These are phyloP conservation scores for Globisporangium cylindrosporum DNA, from an alignment of 352 stramenopile species.

Conservation along the genomic window DNA sequence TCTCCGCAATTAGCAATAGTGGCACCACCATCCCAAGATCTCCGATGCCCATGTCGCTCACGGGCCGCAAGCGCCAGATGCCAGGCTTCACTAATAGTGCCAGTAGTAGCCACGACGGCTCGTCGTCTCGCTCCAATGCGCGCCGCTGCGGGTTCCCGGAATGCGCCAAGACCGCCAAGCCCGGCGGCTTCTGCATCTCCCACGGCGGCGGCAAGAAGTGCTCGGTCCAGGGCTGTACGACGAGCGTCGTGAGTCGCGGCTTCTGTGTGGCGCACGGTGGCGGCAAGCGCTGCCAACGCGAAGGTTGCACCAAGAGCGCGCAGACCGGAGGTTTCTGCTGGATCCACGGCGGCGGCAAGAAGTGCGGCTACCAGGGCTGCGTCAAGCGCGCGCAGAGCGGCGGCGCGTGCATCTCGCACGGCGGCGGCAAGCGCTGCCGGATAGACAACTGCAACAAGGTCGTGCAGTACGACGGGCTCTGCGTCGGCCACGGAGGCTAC, in stretches of 20 bases:
- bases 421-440: constrained; percentile 33
- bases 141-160: constrained; percentile 35
- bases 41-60: neutral
- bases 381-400: constrained; percentile 39
- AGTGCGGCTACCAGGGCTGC: constrained; percentile 39
- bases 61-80: neutral
- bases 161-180: constrained; percentile 37
- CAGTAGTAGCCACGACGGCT: neutral
- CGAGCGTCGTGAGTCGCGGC: constrained; percentile 39
- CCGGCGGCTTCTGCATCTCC: constrained; percentile 78
- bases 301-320: constrained; percentile 35
- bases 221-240: constrained; percentile 31
- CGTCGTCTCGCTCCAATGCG: neutral
- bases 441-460: constrained; percentile 35
- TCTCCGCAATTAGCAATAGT: neutral
- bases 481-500: constrained; percentile 43
- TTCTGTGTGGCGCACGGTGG: constrained; percentile 49
- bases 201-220: constrained; percentile 89
- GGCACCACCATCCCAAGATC: neutral
- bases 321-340: constrained; percentile 42
- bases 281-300: constrained; percentile 39
- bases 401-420: constrained; percentile 42
- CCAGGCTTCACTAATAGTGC: neutral
- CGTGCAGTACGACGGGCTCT: constrained; percentile 42
- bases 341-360: constrained; percentile 47